Conservation (phyloP, 148 eudicot genomes). For the Spergularia marina region DNA sequence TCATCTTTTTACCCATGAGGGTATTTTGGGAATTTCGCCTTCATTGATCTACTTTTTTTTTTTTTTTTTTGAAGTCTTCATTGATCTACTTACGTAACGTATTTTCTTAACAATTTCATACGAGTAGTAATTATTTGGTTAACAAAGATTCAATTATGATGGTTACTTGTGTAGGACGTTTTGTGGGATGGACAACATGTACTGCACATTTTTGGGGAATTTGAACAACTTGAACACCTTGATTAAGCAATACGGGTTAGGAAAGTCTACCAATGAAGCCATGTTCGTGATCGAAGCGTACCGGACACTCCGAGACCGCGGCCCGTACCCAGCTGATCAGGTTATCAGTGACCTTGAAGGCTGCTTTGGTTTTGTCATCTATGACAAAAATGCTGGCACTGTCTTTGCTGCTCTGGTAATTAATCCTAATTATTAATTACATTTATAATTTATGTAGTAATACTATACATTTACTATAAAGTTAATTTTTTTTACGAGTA, state of each 20-base stretch:
- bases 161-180: slow-evolving; percentile 43
- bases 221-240: slow-evolving; percentile 57
- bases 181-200: slow-evolving; percentile 70
- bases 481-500: background rate
- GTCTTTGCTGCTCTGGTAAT: slow-evolving; percentile 69
- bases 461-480: background rate
- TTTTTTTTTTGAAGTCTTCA: no score
- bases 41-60: no score
- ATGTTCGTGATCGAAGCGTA: slow-evolving; percentile 76
- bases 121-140: no score
- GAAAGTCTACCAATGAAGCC: slow-evolving; percentile 68
- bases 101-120: no score
- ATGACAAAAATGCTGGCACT: slow-evolving; percentile 61
- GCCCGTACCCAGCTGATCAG: slow-evolving; percentile 84
- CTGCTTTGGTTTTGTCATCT: slow-evolving; percentile 78
- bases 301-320: slow-evolving; percentile 82
- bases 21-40: background rate
- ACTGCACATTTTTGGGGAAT: slow-evolving; percentile 68
- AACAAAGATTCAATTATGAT: background rate
- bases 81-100: no score
- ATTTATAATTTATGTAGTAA: no score
- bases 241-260: slow-evolving; percentile 71
- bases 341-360: slow-evolving; percentile 86
- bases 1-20: background rate
- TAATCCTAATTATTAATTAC: background rate